Evolutionary conservation across 768 basidiomycete genomes (phyloP), one percentile per base, ranked within the genome.

Genomic region (Hericium erinaceus): DNA sequence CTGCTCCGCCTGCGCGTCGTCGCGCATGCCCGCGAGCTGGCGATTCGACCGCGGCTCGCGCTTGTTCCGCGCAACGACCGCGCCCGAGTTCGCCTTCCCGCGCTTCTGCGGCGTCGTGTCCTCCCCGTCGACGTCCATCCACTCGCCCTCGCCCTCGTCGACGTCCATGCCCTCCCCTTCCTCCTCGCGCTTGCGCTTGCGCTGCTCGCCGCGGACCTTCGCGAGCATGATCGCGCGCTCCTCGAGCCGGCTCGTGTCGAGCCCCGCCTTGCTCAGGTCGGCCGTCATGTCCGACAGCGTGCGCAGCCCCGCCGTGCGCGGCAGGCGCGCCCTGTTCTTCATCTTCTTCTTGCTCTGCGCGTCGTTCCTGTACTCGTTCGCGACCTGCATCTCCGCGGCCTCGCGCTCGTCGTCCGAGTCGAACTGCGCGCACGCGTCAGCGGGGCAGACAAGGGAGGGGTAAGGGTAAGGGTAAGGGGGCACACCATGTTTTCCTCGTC

Each of bases 141-240:
- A 80, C 20, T 76, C 79, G 2, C 68, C 80, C n/a, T 77, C 81
- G n/a, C 53, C 62, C 39, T 61, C 65, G 10, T 68, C 72, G 9
- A 55, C 63, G 18, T 64, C 71, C 56, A 65, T 70, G 4, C 58
- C 67, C 5, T 33, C 28, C 28, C 64, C 66, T 16, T 63, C 66
- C 50, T 83, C 85, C 50, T 83, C 85, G 50, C 77, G 72, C 65
- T 79, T 76, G 56, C 91, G 79, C 68, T 89, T 89, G 69, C 85
- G 78, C 76, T 90, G 83, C 49, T 77, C 73, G 75, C 85, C 64
- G 76, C 77, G 80, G 24, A 83, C 68, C 71, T 92, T 92, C 37
- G 88, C 90, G 48, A 98, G 71, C 67, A 86, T 77, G 65, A 80
- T 80, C 6, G 94, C 97, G n/a, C 95, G 85, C 60, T 91, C 90